phyloP scores from a whole-genome alignment of 306 rosid species.

The Senna tora region DNA sequence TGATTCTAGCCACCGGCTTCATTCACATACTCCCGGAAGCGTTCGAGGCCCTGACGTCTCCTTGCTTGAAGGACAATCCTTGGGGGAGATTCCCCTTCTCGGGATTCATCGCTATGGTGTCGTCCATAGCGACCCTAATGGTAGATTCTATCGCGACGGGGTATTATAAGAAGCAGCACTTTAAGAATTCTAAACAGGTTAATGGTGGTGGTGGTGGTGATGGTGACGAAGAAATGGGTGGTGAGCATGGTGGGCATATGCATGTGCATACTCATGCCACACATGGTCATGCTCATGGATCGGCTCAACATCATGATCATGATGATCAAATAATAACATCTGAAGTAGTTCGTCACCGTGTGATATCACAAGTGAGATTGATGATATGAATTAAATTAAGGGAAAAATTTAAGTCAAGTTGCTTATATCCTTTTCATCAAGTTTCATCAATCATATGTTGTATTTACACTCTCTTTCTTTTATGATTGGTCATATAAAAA shows the following conservation, averaged over 20 bases:
- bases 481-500: too few relatives aligned
- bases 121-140: slow-evolving; percentile 56
- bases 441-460: too few relatives aligned
- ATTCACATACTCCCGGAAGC: slow-evolving; percentile 75
- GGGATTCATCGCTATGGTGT: slow-evolving; percentile 52
- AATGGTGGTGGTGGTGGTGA: neutral
- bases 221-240: slow-evolving; percentile 30
- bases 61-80: slow-evolving; percentile 55
- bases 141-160: slow-evolving; percentile 49
- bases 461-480: too few relatives aligned
- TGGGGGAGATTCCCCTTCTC: slow-evolving; percentile 59
- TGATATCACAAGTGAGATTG: slow-evolving; percentile 61
- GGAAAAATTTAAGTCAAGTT: too few relatives aligned
- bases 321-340: neutral
- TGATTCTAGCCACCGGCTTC: slow-evolving; percentile 82
- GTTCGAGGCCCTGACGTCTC: slow-evolving; percentile 47
- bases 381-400: too few relatives aligned
- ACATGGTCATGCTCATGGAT: slow-evolving; percentile 75
- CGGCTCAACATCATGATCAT: slow-evolving; percentile 5
- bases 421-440: too few relatives aligned
- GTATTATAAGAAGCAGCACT: slow-evolving; percentile 37
- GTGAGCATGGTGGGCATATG: slow-evolving; percentile 45
- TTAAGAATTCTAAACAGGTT: neutral
- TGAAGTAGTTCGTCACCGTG: slow-evolving; percentile 55
- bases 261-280: slow-evolving; percentile 67